These are phyloP conservation scores for Penicillium alfredii DNA, from an alignment of 495 filamentous ascomycete genomes.

Conservation along the genomic window DNA sequence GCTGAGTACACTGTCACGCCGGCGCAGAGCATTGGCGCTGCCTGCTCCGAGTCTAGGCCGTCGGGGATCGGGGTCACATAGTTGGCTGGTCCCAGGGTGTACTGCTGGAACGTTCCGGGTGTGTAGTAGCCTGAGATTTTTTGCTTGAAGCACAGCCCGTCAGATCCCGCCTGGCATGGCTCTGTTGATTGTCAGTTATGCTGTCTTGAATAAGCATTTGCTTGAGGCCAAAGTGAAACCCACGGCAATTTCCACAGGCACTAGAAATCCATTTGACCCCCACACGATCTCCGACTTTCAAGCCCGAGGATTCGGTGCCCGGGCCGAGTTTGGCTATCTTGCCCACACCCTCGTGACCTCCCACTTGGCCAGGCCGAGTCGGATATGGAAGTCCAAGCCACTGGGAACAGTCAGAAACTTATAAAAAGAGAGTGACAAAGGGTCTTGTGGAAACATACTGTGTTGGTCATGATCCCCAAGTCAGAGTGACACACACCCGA, in stretches of 20 bases:
- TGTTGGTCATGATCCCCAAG: constrained; percentile 54
- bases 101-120: constrained; percentile 70
- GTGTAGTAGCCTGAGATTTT: constrained; percentile 52
- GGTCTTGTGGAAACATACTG: constrained; percentile 21
- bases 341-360: constrained; percentile 59
- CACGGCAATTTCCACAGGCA: constrained; percentile 45
- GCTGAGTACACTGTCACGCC: constrained; percentile 55
- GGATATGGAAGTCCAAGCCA: constrained; percentile 54
- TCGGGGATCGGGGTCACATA: constrained; percentile 69
- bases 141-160: constrained; percentile 53
- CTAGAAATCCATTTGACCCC: constrained; percentile 53
- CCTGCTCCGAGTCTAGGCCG: constrained; percentile 47
- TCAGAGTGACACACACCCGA: constrained; percentile 70
- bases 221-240: constrained; percentile 12
- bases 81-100: constrained; percentile 55
- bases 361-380: constrained; percentile 60
- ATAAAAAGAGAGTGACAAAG: constrained; percentile 1
- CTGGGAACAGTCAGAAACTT: constrained; percentile 20
- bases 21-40: constrained; percentile 61
- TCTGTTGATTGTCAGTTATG: constrained; percentile 15
- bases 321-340: constrained; percentile 56
- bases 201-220: neutral
- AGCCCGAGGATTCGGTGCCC: constrained; percentile 38
- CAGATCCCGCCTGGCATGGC: constrained; percentile 52
- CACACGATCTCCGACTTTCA: constrained; percentile 63